Evolutionary conservation across 495 filamentous ascomycete species (phyloP), one percentile per base, ranked within the genome.

Genomic region (Chaetomium cochliodes): DNA sequence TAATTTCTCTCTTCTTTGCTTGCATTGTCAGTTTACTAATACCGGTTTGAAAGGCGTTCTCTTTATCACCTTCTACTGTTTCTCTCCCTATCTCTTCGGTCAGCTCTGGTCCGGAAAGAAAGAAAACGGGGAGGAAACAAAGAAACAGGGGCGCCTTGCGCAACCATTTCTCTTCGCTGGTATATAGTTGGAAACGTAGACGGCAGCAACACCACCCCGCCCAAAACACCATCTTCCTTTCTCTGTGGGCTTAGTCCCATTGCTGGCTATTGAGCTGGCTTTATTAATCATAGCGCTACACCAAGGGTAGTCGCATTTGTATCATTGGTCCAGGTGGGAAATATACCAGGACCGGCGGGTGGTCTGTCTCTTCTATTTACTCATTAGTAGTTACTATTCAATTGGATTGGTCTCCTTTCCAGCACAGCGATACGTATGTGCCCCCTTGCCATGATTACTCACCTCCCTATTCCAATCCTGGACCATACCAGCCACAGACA

Each of bases 141-240:
- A 57, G 12, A 50, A 33, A 55, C 30, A 41, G 16, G 46, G 50
- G 12, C 33, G 49, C 28, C 23, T 22, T 37, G 60, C 50, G 22
- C 25, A 18, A 13, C 22, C 12, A 20, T 25, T 50, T 28, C 28
- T 26, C 44, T 64, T 50, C 28, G 13, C n/a, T 20, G 20, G 54
- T 58, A 50, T n/a, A 64, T 58, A 58, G 0, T 64, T 64, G 51
- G 62, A 47, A 50, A 51, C 53, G 39, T 64, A 58, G 53, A 52
- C 26, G 53, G 62, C 61, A 50, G 53, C 62, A 50, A 6, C 47
- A 12, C 50, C 57, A 50, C 54, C 60, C 50, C 61, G 42, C 62
- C 33, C 42, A 61, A 51, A 61, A 46, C 51, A 37, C 49, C 37
- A 46, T 58, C 8, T 64, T 64, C 55, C 22, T 18, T 44, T 59